Percentiles rank a stretch among this genome's conserved stretches.
Conservation (phyloP, 1,284 basidiomycete genomes). For the Rhodotorula sp. region DNA sequence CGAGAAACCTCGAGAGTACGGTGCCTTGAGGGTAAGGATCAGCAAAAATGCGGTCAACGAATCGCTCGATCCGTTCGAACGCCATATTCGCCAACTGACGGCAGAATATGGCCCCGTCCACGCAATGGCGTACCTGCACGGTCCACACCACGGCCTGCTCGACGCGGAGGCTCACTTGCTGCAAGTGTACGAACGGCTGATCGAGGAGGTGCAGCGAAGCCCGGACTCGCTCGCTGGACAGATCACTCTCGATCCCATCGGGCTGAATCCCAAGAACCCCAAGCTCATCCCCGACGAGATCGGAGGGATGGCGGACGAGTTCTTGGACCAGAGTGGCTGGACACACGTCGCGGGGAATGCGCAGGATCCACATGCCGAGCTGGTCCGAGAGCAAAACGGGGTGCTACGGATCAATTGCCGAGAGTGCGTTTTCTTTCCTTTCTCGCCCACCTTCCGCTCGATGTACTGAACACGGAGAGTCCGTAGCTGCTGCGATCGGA, state of each 20-base stretch:
- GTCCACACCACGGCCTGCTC: neutral
- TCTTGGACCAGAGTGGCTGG: neutral
- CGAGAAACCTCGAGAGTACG: neutral
- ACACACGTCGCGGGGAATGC: neutral
- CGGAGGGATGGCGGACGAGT: too few relatives aligned
- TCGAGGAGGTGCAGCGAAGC: neutral
- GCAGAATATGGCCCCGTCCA: neutral
- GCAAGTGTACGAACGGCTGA: neutral
- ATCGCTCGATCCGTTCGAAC: neutral
- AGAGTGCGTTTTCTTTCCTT: neutral
- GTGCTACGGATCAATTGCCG: conserved; percentile 1
- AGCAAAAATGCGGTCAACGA: neutral
- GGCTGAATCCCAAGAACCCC: neutral
- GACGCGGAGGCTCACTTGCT: neutral
- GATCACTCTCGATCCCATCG: neutral
- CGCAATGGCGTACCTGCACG: neutral
- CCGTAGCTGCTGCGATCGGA: neutral
- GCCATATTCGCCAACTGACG: neutral
- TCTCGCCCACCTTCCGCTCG: too few relatives aligned
- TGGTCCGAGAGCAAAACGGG: neutral
- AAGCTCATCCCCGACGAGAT: neutral
- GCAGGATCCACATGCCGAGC: neutral
- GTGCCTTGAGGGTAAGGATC: neutral
- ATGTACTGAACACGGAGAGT: neutral
- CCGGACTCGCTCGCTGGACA: neutral